Percentiles rank a stretch among this genome's conserved stretches.
Evolutionary conservation across 345 rosid genomes (phyloP).

Genomic region (Hypericum androsaemum): DNA sequence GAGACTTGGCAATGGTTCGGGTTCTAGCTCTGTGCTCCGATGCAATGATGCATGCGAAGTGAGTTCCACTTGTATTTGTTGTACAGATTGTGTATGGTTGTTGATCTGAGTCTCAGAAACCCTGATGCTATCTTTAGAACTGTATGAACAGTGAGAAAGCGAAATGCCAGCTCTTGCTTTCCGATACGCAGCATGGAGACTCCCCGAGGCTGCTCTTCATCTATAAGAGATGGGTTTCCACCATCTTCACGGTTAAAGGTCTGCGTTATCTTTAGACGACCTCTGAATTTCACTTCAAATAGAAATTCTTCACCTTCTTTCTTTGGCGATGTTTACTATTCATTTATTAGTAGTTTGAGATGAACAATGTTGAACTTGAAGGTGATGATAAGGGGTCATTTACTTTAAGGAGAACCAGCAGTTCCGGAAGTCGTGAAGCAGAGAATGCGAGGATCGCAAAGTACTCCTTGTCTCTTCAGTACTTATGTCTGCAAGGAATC

Average conservation of each 20-base stretch:
- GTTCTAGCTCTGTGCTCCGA: slow-evolving; percentile 66
- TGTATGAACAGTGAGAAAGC: slow-evolving; percentile 29
- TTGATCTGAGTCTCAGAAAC: neutral
- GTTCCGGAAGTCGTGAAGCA: slow-evolving; percentile 13
- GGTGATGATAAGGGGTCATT: slow-evolving; percentile 64
- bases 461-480: slow-evolving; percentile 44
- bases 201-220: slow-evolving; percentile 58
- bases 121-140: neutral
- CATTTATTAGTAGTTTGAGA: neutral
- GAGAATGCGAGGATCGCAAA: slow-evolving; percentile 30
- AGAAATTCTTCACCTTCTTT: neutral
- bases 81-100: neutral
- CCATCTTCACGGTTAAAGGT: slow-evolving; percentile 57
- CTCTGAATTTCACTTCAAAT: no score
- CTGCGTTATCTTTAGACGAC: neutral
- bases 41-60: slow-evolving; percentile 59
- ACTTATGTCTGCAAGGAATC: slow-evolving; percentile 35
- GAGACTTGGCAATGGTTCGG: slow-evolving; percentile 74
- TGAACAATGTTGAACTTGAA: slow-evolving; percentile 12
- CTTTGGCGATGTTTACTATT: neutral
- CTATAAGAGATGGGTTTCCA: slow-evolving; percentile 65
- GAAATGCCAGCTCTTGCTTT: slow-evolving; percentile 44
- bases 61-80: slow-evolving; percentile 8
- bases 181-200: slow-evolving; percentile 64
- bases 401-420: slow-evolving; percentile 32